Evolutionary conservation across 371 early-diverging fungal genomes (phyloP).

Genomic region (Mucor plumbeus): DNA sequence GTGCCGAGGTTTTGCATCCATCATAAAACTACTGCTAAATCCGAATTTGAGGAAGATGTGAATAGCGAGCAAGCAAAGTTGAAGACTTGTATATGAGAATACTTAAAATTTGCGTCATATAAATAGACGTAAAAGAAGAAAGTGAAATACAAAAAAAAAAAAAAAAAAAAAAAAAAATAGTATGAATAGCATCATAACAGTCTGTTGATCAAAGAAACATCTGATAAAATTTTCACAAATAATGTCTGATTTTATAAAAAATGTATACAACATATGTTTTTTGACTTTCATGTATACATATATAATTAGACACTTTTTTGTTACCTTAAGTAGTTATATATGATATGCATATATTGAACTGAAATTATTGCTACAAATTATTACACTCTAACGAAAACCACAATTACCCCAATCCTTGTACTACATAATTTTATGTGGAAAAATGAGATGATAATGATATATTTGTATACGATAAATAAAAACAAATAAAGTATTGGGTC

Average conservation of each 20-base stretch:
- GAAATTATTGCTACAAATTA: background rate
- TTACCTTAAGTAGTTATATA: background rate
- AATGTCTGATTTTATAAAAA: no score
- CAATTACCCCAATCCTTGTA: background rate
- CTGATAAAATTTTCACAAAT: no score
- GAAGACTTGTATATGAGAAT: background rate
- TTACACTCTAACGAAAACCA: background rate
- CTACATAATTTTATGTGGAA: conserved; percentile 1
- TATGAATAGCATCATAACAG: no score
- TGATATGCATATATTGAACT: background rate
- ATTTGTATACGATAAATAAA: background rate
- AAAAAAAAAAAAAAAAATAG: no score
- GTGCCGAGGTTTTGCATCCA: conserved; percentile 2
- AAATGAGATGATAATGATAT: conserved; percentile 1
- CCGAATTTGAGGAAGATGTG: background rate
- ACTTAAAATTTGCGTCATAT: no score
- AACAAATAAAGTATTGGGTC: conserved; percentile 8
- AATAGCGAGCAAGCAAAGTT: background rate
- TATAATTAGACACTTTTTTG: background rate
- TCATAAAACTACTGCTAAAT: background rate
- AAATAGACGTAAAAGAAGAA: no score
- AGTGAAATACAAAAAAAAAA: no score
- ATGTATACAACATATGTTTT: no score
- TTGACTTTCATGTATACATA: no score
- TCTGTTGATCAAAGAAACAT: no score